Evolutionary conservation across 73 alveolate species (phyloP), one percentile per base, ranked within the genome.

Genomic region (Symbiodinium pilosum): DNA sequence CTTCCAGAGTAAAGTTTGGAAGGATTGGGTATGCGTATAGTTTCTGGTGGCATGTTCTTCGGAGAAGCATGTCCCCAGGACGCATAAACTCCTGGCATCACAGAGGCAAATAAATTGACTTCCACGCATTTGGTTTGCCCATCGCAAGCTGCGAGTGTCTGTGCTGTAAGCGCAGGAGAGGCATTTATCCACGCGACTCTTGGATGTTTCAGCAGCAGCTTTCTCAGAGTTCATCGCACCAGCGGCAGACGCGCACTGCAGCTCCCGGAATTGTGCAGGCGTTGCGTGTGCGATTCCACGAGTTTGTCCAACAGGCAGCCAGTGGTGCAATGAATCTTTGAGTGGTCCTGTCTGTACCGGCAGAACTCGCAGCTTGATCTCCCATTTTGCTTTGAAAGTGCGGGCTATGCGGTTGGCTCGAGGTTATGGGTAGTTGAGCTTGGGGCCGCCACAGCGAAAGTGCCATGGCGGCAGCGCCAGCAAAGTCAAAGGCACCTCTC

Each of bases 281-380:
- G 95, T 73, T 88, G 44, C 83, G 95, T 2, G 95, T 88, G 87
- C 59, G 95, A 56, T 88, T 88, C 44, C 38, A 64, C 44, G 95
- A 88, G 95, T 88, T 88, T 88, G 95, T 88, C 43, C 73, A 88
- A 34, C 95, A 88, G 95, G 95, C 42, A 30, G 4, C 84, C 24
- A 64, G 39, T 64, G 30, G 16, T 38, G 32, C 75, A 56, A 56
- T 51, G 68, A 16, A 2, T 51, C 21, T 51, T n/a, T n/a, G n/a
- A n/a, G n/a, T n/a, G n/a, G n/a, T n/a, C n/a, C n/a, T n/a, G n/a
- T 51, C 4, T 51, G 28, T 51, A 24, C 68, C 4, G 12, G 68
- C 28, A 54, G 26, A 54, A 54, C n/a, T 14, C 26, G 71, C 71
- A 54, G 26, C 32, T 54, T 26, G 20, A 54, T 30, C 32, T 24